Conservation (phyloP, 2,329 filamentous ascomycete genomes). For the Westerdykella ornata region DNA sequence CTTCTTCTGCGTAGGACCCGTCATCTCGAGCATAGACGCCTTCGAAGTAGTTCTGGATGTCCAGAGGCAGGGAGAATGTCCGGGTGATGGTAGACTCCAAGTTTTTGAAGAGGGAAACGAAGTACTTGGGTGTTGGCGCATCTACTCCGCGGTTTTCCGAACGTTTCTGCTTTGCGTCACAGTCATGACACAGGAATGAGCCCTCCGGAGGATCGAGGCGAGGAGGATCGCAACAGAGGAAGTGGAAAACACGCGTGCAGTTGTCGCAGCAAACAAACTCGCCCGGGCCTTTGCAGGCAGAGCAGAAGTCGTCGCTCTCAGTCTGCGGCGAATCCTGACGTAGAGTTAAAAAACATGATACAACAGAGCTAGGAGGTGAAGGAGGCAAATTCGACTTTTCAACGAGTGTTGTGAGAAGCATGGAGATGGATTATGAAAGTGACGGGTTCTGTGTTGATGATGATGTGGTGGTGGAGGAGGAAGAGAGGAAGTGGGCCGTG, state of each 20-base stretch:
- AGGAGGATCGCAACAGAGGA: conserved; percentile 78
- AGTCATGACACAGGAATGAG: conserved; percentile 68
- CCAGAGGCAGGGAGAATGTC: conserved; percentile 62
- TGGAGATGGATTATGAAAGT: conserved; percentile 26
- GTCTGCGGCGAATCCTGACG: conserved; percentile 35
- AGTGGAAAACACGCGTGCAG: conserved; percentile 85
- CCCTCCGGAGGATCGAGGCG: conserved; percentile 30
- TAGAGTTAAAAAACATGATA: conserved; percentile 38
- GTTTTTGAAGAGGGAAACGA: conserved; percentile 59
- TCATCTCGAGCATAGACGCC: conserved; percentile 69
- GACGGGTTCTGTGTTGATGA: conserved; percentile 21
- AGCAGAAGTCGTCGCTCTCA: conserved; percentile 85
- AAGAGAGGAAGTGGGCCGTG: conserved; percentile 24
- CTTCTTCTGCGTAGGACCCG: conserved; percentile 72
- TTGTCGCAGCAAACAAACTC: conserved; percentile 90
- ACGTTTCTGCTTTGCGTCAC: conserved; percentile 18
- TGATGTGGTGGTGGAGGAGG: conserved; percentile 31
- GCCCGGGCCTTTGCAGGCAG: conserved; percentile 75
- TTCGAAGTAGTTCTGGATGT: conserved; percentile 69
- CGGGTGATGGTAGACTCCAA: conserved; percentile 64
- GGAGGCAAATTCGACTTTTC: conserved; percentile 28
- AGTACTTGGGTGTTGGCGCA: conserved; percentile 24
- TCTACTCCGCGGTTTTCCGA: conserved; percentile 22
- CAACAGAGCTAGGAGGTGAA: conserved; percentile 30
- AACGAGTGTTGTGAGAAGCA: conserved; percentile 27